Evolutionary conservation across 257 asterid genomes (phyloP).

Genomic region (Thymus mandschuricus): DNA sequence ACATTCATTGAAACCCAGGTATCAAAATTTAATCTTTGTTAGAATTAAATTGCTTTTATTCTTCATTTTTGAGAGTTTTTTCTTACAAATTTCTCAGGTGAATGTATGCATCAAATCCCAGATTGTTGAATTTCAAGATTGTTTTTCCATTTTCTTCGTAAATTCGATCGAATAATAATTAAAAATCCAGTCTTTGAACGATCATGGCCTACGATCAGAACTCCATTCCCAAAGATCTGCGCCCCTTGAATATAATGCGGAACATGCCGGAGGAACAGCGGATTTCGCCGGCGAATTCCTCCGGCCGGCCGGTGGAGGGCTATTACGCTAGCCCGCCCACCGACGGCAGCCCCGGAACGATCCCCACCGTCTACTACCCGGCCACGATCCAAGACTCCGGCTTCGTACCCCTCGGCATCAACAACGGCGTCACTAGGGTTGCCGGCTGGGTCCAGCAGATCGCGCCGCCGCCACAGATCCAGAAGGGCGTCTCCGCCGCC

Average conservation of each 20-base stretch:
- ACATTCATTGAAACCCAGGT: constrained; percentile 29
- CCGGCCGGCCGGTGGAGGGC: constrained; percentile 68
- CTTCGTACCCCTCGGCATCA: constrained; percentile 55
- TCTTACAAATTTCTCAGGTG: neutral
- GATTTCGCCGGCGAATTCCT: constrained; percentile 55
- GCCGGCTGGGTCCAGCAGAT: constrained; percentile 69
- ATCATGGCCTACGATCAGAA: constrained; percentile 85
- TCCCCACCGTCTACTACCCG: constrained; percentile 63
- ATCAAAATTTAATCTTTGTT: no score
- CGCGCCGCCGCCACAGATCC: constrained; percentile 33
- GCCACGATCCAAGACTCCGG: constrained; percentile 50
- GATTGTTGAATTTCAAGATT: no score
- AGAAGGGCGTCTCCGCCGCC: no score
- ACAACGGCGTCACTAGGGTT: constrained; percentile 50
- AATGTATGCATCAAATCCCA: neutral
- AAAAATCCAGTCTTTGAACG: constrained; percentile 27
- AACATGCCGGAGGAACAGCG: constrained; percentile 63
- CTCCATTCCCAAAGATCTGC: constrained; percentile 71
- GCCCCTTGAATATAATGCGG: constrained; percentile 67
- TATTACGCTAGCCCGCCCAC: constrained; percentile 52
- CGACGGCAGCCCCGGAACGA: constrained; percentile 53
- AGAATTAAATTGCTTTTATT: no score
- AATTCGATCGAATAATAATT: no score
- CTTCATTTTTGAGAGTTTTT: no score
- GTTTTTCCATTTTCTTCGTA: no score